Base-by-base conservation (phyloP, 2,329 filamentous ascomycete species). In the Bretziella fagacearum region DNA sequence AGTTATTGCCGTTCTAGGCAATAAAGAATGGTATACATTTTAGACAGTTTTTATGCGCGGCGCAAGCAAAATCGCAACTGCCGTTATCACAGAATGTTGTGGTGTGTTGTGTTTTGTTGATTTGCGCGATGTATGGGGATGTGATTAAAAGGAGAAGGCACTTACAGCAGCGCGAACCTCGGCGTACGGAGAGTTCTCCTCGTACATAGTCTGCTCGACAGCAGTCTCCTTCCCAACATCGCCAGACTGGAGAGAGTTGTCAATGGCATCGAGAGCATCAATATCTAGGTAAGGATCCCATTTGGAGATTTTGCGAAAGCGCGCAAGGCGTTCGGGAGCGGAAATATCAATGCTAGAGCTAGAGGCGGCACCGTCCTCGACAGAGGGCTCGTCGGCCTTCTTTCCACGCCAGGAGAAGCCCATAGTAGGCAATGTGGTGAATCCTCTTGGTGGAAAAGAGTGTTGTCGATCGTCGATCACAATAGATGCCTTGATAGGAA, bases 201-300 rank as follows among this genome's bases (percentile, higher is more conserved):
- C 62, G 25, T 74, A 57, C 39, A 65, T 52, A 3, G 66, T 63
- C 29, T 64, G 61, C 42, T 71, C 67, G 22, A 73, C 59, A 32
- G 63, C 61, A 13, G 62, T 57, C 32, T 66, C 65, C 52, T 66
- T 65, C 53, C 65, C 66, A 43, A 59, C 56, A 53, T 73, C 63
- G 37, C 65, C 61, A 0, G 62, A 63, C 4, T 60, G 54, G 20
- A 71, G 57, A 6, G 64, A 66, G 26, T 65, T 61, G 35, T 74
- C 67, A 36, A 74, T 63, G 50, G 63, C 65, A n/a, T 73, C 65
- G 39, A 68, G 62, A 22, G 71, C 64, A 43, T 72, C 68, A 32
- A 69, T 57, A 2, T 69, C 68, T 48, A 77, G 55, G 51, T 75
- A 75, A 37, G 71, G 71, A 55, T 77, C 73, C 63, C 69, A 73